phyloP scores from a whole-genome alignment of 495 filamentous ascomycete genomes.

The Choiromyces venosus region DNA sequence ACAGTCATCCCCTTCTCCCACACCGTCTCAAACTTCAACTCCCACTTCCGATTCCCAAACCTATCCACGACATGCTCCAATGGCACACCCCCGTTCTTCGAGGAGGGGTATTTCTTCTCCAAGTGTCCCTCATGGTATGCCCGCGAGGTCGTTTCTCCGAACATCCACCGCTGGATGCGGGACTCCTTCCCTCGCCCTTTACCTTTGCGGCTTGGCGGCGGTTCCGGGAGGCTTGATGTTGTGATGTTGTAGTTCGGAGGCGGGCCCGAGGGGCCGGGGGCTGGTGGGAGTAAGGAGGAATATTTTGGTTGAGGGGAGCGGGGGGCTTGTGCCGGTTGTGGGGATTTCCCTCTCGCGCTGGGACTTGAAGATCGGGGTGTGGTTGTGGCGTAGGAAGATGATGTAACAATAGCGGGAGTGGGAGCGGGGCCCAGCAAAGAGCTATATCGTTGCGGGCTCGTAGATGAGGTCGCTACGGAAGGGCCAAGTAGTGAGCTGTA shows the following conservation, averaged over 20 bases:
- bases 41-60: slow-evolving; percentile 27
- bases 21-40: slow-evolving; percentile 1
- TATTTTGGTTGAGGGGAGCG: slow-evolving; percentile 9
- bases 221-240: slow-evolving; percentile 15
- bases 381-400: not conserved
- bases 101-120: not conserved
- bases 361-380: not conserved
- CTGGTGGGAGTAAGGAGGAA: slow-evolving; percentile 10
- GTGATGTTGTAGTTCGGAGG: slow-evolving; percentile 20
- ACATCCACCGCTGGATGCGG: not conserved
- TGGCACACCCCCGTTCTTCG: slow-evolving; percentile 22
- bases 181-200: not conserved
- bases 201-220: not conserved
- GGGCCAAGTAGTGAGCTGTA: not conserved
- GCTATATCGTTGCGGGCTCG: not conserved
- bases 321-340: not conserved
- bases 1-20: not conserved
- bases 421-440: not conserved
- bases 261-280: not conserved
- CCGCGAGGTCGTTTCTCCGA: not conserved
- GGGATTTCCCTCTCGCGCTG: not conserved
- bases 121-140: not conserved
- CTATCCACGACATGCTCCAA: slow-evolving; percentile 21
- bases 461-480: not conserved
- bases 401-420: not conserved